These are phyloP conservation scores for Omphalotus guepiniiformis DNA, from an alignment of 768 basidiomycete species.

Conservation along the genomic window DNA sequence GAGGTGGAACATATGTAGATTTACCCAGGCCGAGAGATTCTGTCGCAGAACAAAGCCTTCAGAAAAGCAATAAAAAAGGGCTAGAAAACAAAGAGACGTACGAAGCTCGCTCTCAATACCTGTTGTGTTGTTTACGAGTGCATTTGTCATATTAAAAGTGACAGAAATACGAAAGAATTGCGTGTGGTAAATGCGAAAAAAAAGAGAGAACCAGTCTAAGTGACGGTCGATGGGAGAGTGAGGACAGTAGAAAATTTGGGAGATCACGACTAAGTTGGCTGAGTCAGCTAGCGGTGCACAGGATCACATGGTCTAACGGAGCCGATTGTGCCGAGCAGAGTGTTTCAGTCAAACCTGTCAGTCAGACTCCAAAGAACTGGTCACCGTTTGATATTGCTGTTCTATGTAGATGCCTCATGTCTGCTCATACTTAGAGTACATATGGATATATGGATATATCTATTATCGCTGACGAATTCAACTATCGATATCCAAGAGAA, in stretches of 20 bases:
- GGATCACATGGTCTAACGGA: too few relatives aligned
- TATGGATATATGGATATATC: too few relatives aligned
- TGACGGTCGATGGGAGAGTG: slow-evolving; percentile 5
- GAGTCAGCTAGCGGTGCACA: too few relatives aligned
- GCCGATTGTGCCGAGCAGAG: too few relatives aligned
- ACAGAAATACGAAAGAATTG: slow-evolving; percentile 4
- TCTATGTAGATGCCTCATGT: too few relatives aligned
- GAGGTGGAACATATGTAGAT: slow-evolving; percentile 86
- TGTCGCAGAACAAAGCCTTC: slow-evolving; percentile 22
- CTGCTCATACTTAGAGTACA: too few relatives aligned
- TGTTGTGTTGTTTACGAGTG: slow-evolving; percentile 74
- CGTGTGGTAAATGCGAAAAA: background rate
- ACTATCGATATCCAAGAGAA: slow-evolving; percentile 21
- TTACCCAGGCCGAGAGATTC: slow-evolving; percentile 76
- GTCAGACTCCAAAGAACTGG: too few relatives aligned
- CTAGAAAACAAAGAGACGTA: slow-evolving; percentile 30
- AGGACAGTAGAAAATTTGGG: slow-evolving; percentile 1
- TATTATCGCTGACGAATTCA: too few relatives aligned
- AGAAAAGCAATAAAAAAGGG: slow-evolving; percentile 5
- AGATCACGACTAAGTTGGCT: too few relatives aligned
- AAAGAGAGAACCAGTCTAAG: slow-evolving; percentile 7
- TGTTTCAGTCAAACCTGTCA: too few relatives aligned
- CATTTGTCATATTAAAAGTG: slow-evolving; percentile 79
- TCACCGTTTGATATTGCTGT: too few relatives aligned
- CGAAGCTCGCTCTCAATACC: slow-evolving; percentile 76